Base-by-base conservation (phyloP, 352 stramenopile species). In the Globisporangium rhizosaccharum region DNA sequence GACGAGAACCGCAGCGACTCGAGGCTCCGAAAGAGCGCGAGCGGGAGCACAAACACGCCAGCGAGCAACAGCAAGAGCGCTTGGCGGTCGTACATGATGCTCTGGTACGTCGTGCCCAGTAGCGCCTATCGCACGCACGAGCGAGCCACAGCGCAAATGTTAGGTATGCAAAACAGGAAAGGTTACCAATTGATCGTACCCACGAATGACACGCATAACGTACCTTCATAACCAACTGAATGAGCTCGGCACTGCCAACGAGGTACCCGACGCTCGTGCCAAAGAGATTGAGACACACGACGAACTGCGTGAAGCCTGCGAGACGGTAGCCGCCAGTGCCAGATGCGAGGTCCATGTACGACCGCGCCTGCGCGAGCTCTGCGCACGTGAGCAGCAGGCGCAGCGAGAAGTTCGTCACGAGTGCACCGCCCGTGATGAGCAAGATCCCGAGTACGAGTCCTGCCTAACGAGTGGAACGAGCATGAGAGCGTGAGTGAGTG, bases 231-330 rank as follows among this genome's bases (percentile, higher is more conserved):
- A 75, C 74, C 47, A 91, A 58, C 39, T 90, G 79, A 44, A 92
- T 75, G 12, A 94, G 64, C 66, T 94, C 85, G 17, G 85, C 79
- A 52, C 80, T 88, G 18, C 83, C 85, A 7, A 94, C 82, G 18
- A 96, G 68, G 44, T 94, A 96, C 17, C 83, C 84, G 11, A 96
- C 79, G 5, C 66, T 77, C n/a, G 85, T 94, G 30, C 87, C 87
- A 60, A 94, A 94, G n/a, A 96, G 66, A 64, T 96, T 96, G 56
- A 93, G 69, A 53, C 82, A 89, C 52, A 96, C 82, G 36, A 91
- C 66, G 28, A 83, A 65, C 62, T 94, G 85, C 33, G 84, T 92
- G 57, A 94, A 90, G 20, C 56, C 67, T 9, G 82, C 80, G 7
- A 93, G 71, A 23, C 76, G 78, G 33, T 66, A 67, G 39, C 87